Percentiles rank a stretch among this genome's conserved stretches.
Conservation (phyloP, 768 basidiomycete species). For the Cystobasidium ongulense region DNA sequence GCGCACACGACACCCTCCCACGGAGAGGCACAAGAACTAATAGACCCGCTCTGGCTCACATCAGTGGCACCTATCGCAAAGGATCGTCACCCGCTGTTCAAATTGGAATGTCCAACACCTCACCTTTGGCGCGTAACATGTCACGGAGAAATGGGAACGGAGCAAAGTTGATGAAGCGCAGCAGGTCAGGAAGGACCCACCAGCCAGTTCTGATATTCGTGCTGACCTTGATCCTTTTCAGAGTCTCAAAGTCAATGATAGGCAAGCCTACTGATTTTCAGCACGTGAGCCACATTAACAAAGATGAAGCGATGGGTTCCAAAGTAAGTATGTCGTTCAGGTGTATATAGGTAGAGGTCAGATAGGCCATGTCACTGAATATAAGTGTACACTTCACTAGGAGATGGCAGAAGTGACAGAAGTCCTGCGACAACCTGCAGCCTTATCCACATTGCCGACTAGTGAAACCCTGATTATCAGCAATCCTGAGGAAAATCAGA, state of each 20-base stretch:
- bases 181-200: neutral
- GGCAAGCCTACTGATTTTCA: neutral
- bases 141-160: neutral
- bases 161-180: conserved; percentile 19
- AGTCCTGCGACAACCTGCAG: neutral
- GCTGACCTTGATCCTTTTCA: neutral
- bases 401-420: neutral
- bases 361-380: neutral
- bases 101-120: too few species aligned
- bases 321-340: neutral
- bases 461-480: neutral
- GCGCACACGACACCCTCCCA: neutral
- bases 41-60: neutral
- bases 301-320: neutral
- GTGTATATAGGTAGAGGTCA: neutral
- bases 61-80: too few species aligned
- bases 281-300: neutral
- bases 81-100: too few species aligned
- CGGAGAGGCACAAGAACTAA: neutral
- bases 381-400: too few species aligned
- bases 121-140: conserved; percentile 2
- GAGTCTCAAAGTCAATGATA: conserved; percentile 13
- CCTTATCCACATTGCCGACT: neutral
- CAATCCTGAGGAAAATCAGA: neutral
- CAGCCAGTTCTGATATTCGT: neutral